A percentile compares a stretch with the other conserved stretches of the same genome.
Conservation (phyloP, 2,329 filamentous ascomycete genomes). For the Dothideomycetidae sp. region DNA sequence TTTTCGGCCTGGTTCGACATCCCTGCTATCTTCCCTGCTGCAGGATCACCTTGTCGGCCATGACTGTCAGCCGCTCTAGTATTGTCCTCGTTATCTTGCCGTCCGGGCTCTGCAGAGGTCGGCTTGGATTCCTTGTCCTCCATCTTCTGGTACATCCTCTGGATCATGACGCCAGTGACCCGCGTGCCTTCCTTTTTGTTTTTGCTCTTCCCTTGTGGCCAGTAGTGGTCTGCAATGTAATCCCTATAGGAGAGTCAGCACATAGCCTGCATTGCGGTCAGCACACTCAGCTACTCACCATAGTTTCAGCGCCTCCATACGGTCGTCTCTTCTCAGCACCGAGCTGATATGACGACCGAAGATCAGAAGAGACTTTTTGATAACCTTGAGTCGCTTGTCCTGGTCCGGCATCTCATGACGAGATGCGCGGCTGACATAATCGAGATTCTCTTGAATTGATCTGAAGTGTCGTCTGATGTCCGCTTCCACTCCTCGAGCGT, state of each 20-base stretch:
- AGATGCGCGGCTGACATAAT: slow-evolving; percentile 45
- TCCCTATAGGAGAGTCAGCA: slow-evolving; percentile 14
- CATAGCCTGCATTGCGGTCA: background rate
- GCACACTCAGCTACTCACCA: slow-evolving; percentile 15
- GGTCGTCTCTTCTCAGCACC: slow-evolving; percentile 21
- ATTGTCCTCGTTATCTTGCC: too few relatives aligned
- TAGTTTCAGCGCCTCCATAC: slow-evolving; percentile 18
- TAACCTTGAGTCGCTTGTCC: slow-evolving; percentile 46
- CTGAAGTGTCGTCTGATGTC: slow-evolving; percentile 16
- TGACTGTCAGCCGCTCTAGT: too few relatives aligned
- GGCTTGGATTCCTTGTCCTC: slow-evolving; percentile 11
- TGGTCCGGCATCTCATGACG: slow-evolving; percentile 48
- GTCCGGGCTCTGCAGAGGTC: slow-evolving; percentile 9
- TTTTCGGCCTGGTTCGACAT: background rate
- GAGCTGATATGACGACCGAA: slow-evolving; percentile 50
- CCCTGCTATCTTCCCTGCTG: too few relatives aligned
- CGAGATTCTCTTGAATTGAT: slow-evolving; percentile 44
- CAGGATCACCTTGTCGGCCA: too few relatives aligned
- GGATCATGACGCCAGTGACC: slow-evolving; percentile 23
- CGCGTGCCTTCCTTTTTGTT: slow-evolving; percentile 17
- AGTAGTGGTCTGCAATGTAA: slow-evolving; percentile 22
- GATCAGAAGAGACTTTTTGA: slow-evolving; percentile 45
- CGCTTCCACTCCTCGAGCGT: slow-evolving; percentile 40
- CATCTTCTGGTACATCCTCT: slow-evolving; percentile 25
- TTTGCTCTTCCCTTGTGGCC: slow-evolving; percentile 23